Conservation (phyloP, 768 basidiomycete genomes). For the Sarcodon sp. region DNA sequence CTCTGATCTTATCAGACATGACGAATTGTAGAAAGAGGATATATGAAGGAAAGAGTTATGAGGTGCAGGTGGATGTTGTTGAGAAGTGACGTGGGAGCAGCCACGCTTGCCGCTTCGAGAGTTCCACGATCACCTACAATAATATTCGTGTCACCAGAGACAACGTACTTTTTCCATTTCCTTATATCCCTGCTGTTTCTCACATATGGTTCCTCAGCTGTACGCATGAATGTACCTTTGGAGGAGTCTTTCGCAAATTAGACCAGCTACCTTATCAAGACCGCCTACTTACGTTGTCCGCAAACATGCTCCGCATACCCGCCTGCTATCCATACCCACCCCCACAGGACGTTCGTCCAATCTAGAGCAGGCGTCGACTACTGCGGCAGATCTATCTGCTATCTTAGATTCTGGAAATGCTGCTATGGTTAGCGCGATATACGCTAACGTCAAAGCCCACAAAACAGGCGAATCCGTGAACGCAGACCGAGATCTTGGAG, state of each 20-base stretch:
- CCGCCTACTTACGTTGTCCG: too few species aligned
- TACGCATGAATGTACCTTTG: constrained; percentile 43
- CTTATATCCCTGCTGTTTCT: background rate
- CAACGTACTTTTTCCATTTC: background rate
- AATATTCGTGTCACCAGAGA: background rate
- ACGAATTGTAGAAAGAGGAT: constrained; percentile 11
- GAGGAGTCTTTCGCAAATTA: background rate
- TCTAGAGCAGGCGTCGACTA: too few species aligned
- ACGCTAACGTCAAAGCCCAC: too few species aligned
- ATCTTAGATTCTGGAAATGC: too few species aligned
- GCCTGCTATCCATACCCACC: background rate
- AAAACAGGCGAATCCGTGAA: too few species aligned
- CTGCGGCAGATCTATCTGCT: too few species aligned
- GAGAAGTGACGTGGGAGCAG: constrained; percentile 16
- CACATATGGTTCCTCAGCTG: background rate
- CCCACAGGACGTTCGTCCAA: background rate
- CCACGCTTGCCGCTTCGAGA: too few species aligned
- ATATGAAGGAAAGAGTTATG: constrained; percentile 4
- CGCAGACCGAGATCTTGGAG: too few species aligned
- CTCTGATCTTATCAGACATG: constrained; percentile 88
- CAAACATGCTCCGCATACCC: too few species aligned
- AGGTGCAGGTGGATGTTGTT: constrained; percentile 3
- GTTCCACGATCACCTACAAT: background rate
- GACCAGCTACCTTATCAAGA: background rate
- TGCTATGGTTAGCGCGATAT: too few species aligned